Percentiles rank a stretch among this genome's conserved stretches.
phyloP scores from a whole-genome alignment of 352 stramenopile species.

The Thraustochytrium striatum region DNA sequence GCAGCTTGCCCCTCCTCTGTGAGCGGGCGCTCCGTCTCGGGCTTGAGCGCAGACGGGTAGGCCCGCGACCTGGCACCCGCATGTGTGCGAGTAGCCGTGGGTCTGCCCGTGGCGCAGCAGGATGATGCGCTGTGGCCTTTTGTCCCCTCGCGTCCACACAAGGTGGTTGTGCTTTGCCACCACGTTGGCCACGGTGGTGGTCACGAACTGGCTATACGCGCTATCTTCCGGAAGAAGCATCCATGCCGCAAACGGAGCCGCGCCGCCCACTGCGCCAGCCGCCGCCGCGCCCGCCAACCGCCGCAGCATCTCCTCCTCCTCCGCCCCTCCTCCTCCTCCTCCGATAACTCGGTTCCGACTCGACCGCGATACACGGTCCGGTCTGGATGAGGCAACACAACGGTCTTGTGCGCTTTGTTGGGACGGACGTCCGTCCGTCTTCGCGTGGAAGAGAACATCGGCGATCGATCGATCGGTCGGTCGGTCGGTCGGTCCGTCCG shows the following conservation, averaged over 20 bases:
- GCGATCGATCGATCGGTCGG: no score
- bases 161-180: slow-evolving; percentile 24
- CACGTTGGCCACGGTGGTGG: not conserved
- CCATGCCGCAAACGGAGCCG: slow-evolving; percentile 21
- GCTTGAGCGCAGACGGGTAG: slow-evolving; percentile 45
- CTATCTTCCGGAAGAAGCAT: slow-evolving; percentile 1
- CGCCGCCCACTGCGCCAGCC: not conserved
- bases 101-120: slow-evolving; percentile 45
- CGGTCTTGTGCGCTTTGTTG: no score
- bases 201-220: slow-evolving; percentile 18
- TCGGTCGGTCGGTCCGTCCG: no score
- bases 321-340: no score
- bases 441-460: no score
- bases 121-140: slow-evolving; percentile 45
- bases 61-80: slow-evolving; percentile 46
- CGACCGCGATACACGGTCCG: no score
- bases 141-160: slow-evolving; percentile 32
- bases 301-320: no score
- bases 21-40: slow-evolving; percentile 34
- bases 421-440: no score
- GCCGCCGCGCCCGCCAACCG: not conserved
- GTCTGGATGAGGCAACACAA: no score
- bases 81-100: slow-evolving; percentile 48
- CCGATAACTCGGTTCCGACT: no score
- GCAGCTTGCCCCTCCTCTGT: slow-evolving; percentile 48